A percentile compares a stretch with the other conserved stretches of the same genome.
These are phyloP conservation scores for Luffa acutangula DNA, from an alignment of 306 rosid genomes.

Conservation along the genomic window DNA sequence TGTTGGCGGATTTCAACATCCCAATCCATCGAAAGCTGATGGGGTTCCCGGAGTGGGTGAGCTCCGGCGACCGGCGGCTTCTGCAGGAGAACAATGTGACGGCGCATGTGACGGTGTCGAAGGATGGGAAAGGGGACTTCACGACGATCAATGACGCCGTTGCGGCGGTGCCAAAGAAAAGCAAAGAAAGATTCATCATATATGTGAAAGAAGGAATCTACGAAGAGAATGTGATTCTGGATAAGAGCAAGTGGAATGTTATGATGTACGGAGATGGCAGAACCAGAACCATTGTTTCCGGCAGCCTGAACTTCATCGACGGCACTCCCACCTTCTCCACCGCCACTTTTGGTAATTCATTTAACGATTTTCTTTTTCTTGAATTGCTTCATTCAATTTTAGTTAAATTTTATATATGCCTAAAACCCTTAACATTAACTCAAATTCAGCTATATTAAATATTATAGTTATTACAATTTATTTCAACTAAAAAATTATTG, in stretches of 20 bases:
- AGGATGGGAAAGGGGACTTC: constrained; percentile 53
- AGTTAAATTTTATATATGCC: neutral
- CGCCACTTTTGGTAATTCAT: constrained; percentile 67
- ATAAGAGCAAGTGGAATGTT: constrained; percentile 79
- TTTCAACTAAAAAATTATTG: too few species aligned
- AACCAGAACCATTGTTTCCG: constrained; percentile 47
- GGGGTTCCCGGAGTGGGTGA: constrained; percentile 65
- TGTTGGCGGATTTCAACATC: constrained; percentile 26
- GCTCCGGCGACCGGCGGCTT: constrained; percentile 54
- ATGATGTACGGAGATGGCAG: constrained; percentile 78
- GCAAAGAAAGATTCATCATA: constrained; percentile 36
- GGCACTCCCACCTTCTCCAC: constrained; percentile 71
- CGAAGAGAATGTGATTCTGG: constrained; percentile 57
- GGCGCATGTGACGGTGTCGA: constrained; percentile 44
- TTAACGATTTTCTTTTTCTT: neutral
- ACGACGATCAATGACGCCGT: constrained; percentile 44
- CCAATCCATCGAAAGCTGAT: constrained; percentile 55
- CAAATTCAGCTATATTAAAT: too few species aligned
- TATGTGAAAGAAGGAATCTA: constrained; percentile 68
- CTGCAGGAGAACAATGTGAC: constrained; percentile 19
- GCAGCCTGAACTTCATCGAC: constrained; percentile 43
- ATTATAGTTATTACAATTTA: too few species aligned
- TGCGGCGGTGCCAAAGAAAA: constrained; percentile 48
- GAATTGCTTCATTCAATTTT: neutral
- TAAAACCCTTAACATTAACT: too few species aligned